Evolutionary conservation across 2,329 filamentous ascomycete genomes (phyloP).

Genomic region (Tolypocladium guangdongense): DNA sequence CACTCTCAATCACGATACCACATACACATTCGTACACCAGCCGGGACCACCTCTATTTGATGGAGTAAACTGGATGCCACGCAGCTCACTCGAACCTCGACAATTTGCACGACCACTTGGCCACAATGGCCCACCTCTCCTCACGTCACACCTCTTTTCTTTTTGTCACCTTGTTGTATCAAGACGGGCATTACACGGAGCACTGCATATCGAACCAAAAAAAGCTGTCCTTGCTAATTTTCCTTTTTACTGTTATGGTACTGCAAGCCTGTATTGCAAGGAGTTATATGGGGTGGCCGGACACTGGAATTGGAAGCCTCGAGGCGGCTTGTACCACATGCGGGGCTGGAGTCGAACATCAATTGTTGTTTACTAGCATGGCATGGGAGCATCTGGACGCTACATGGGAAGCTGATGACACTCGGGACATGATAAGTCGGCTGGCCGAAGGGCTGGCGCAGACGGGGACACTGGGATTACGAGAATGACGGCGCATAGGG

Average conservation of each 20-base stretch:
- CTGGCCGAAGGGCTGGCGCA: conserved; percentile 5
- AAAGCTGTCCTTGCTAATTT: conserved; percentile 12
- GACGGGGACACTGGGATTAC: conserved; percentile 6
- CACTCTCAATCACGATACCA: conserved; percentile 1
- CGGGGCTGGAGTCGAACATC: conserved; percentile 17
- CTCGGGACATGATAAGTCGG: conserved; percentile 16
- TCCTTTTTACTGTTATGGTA: conserved; percentile 10
- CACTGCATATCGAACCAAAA: conserved; percentile 37
- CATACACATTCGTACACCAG: conserved; percentile 3
- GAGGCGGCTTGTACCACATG: conserved; percentile 19
- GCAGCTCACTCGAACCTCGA: conserved; percentile 19
- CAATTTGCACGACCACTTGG: conserved; percentile 3
- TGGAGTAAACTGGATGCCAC: conserved; percentile 8
- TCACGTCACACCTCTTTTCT: conserved; percentile 7
- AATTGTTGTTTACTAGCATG: conserved; percentile 22
- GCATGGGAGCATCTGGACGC: conserved; percentile 18
- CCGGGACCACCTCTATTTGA: conserved; percentile 2
- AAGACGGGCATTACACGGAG: conserved; percentile 37
- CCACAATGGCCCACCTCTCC: conserved; percentile 8
- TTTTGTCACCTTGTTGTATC: conserved; percentile 23
- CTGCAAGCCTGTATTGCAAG: conserved; percentile 5
- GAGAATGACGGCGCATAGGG: conserved; percentile 5
- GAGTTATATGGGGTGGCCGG: conserved; percentile 10
- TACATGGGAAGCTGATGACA: conserved; percentile 18
- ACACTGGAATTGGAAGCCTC: conserved; percentile 13